A percentile compares a stretch with the other conserved stretches of the same genome.
phyloP scores from a whole-genome alignment of 345 rosid species.

The Reutealis trisperma region DNA sequence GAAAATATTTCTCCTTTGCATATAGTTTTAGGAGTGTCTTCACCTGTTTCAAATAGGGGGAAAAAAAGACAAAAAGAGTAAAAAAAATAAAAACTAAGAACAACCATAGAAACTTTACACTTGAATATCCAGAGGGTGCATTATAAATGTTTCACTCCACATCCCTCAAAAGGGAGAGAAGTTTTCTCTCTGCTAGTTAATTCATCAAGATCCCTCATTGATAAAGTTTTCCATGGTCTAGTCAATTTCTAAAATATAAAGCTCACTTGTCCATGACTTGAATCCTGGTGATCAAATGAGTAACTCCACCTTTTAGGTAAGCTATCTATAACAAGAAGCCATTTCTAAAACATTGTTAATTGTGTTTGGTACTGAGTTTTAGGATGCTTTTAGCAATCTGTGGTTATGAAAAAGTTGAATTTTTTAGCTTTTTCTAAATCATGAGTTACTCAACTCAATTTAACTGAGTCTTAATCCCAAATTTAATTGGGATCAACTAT shows the following conservation, averaged over 20 bases:
- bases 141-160: neutral
- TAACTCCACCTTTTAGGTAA: no score
- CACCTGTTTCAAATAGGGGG: slow-evolving; percentile 40
- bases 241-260: neutral
- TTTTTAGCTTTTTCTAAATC: no score
- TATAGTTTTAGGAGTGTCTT: slow-evolving; percentile 56
- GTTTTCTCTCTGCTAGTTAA: neutral
- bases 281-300: neutral
- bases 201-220: neutral
- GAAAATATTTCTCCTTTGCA: slow-evolving; percentile 68
- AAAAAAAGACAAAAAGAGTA: neutral
- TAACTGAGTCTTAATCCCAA: no score
- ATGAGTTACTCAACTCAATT: no score
- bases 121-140: neutral
- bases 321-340: no score
- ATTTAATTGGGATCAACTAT: no score
- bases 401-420: no score
- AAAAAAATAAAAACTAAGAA: neutral
- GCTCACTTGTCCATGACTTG: neutral
- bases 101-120: neutral
- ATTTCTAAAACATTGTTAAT: no score
- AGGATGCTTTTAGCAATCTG: no score
- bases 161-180: neutral
- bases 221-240: neutral
- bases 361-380: no score